A percentile compares a stretch with the other conserved stretches of the same genome.
These are phyloP conservation scores for Plasmodium knowlesi DNA, from an alignment of 169 alveolate genomes.

Conservation along the genomic window DNA sequence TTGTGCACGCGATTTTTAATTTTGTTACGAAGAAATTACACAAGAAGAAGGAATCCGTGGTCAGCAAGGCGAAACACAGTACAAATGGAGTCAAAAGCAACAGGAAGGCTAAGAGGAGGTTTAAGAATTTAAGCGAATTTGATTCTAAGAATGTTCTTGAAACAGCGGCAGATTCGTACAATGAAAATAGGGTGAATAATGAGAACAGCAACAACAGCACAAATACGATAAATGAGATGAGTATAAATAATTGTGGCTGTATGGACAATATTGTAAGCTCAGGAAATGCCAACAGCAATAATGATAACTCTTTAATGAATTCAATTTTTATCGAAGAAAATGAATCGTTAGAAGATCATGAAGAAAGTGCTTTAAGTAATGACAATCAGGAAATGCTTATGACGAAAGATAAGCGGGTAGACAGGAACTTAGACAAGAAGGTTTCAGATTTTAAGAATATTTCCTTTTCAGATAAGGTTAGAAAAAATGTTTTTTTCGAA, in stretches of 20 bases:
- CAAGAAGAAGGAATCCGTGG: not conserved
- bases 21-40: slow-evolving; percentile 9
- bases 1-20: slow-evolving; percentile 18
- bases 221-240: not conserved
- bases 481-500: slow-evolving; percentile 44
- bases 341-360: slow-evolving; percentile 19
- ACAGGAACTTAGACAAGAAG: not conserved
- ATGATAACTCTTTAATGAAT: slow-evolving; percentile 17
- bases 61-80: not conserved
- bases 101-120: slow-evolving; percentile 2
- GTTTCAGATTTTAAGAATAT: not conserved
- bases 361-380: not conserved
- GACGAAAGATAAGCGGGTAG: not conserved
- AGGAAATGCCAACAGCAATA: slow-evolving; percentile 16
- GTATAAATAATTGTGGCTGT: not conserved
- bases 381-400: not conserved
- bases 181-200: not conserved
- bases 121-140: not conserved
- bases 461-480: not conserved
- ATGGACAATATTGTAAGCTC: slow-evolving; percentile 11
- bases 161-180: not conserved
- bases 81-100: not conserved
- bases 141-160: slow-evolving; percentile 2
- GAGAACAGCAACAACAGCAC: slow-evolving; percentile 2
- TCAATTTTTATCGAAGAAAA: slow-evolving; percentile 57